phyloP scores from a whole-genome alignment of 1,284 basidiomycete genomes.

The Vanrija humicola region DNA sequence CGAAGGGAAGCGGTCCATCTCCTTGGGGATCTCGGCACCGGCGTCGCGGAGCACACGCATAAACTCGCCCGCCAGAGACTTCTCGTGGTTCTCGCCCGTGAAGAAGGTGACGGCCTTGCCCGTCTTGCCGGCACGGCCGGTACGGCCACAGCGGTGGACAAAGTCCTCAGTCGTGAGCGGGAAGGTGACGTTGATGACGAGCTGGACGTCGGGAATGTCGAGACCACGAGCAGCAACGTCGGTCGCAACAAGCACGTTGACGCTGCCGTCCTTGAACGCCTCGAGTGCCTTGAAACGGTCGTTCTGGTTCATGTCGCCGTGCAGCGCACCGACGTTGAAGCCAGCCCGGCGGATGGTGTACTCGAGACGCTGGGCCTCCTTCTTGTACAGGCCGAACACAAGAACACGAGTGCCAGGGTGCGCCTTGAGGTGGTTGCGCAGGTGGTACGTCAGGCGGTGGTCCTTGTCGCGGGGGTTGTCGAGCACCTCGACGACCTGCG shows the following conservation, averaged over 20 bases:
- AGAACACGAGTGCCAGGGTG: constrained; percentile 62
- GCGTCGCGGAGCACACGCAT: constrained; percentile 87
- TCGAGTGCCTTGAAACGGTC: constrained; percentile 83
- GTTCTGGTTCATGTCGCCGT: constrained; percentile 87
- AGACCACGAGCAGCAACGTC: constrained; percentile 96
- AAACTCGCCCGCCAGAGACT: constrained; percentile 86
- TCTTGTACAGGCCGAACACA: constrained; percentile 97
- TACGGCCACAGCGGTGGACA: constrained; percentile 94
- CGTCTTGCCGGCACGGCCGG: constrained; percentile 83
- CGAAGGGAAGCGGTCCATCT: constrained; percentile 85
- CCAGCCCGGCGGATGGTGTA: constrained; percentile 72
- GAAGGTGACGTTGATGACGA: constrained; percentile 94
- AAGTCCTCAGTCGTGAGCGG: constrained; percentile 88
- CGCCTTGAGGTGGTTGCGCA: constrained; percentile 61
- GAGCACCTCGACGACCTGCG: constrained; percentile 75
- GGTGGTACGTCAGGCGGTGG: constrained; percentile 62
- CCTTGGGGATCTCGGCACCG: constrained; percentile 66
- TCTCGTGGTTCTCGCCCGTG: constrained; percentile 80
- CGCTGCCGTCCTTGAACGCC: constrained; percentile 80
- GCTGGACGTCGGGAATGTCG: constrained; percentile 93
- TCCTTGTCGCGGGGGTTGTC: constrained; percentile 85
- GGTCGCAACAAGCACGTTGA: constrained; percentile 86
- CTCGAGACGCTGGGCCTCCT: constrained; percentile 88
- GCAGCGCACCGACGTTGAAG: constrained; percentile 80
- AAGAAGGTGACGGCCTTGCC: constrained; percentile 98